Percentiles rank a stretch among this genome's conserved stretches.
Evolutionary conservation across 2,329 filamentous ascomycete species (phyloP).

Genomic region (Ceratocystis colombiana): DNA sequence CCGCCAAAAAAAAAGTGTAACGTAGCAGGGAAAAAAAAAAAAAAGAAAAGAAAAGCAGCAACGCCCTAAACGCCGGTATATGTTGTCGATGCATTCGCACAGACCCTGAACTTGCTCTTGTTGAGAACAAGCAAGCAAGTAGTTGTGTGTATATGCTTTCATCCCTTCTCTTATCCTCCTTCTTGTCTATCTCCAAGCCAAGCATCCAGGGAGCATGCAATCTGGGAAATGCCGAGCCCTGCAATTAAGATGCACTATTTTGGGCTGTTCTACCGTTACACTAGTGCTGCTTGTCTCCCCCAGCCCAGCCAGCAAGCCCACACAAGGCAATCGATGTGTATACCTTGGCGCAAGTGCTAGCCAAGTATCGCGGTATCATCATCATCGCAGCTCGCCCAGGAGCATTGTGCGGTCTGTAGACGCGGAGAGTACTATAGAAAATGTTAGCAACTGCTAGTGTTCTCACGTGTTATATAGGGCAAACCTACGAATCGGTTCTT

Average conservation of each 20-base stretch:
- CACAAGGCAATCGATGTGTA: not conserved
- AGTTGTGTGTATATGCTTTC: not conserved
- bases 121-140: not conserved
- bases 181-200: not conserved
- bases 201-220: not conserved
- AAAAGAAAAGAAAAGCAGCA: slow-evolving; percentile 1
- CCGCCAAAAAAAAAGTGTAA: not conserved
- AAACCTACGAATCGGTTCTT: slow-evolving; percentile 76
- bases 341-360: not conserved
- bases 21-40: not conserved
- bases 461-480: too few species aligned
- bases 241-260: slow-evolving; percentile 1
- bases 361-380: not conserved
- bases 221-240: not conserved
- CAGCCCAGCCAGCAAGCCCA: not conserved
- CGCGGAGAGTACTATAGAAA: slow-evolving; percentile 63
- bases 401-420: slow-evolving; percentile 83
- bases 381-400: slow-evolving; percentile 57
- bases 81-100: slow-evolving; percentile 12
- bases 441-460: slow-evolving; percentile 31
- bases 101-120: not conserved
- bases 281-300: not conserved
- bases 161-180: not conserved
- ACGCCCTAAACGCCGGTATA: slow-evolving; percentile 18
- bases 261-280: not conserved